Evolutionary conservation across 805 yeast genomes (phyloP), one percentile per base, ranked within the genome.

Genomic region (Vanderwaltozyma yarrowii): DNA sequence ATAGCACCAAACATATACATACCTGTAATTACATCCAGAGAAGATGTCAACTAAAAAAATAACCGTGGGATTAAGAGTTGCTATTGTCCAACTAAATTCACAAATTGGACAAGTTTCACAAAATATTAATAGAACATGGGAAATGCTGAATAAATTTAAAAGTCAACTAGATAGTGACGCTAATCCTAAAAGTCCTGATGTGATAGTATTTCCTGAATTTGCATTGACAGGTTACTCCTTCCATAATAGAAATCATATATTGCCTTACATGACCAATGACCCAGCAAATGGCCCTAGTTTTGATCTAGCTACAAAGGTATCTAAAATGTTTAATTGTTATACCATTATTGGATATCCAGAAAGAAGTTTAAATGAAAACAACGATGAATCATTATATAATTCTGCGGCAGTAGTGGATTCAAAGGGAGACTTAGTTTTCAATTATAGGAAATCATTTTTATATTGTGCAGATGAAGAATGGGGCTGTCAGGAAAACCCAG

Each of bases 321-420:
- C 88, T 2, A 45, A 50, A 33, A 58, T 52, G 32, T 71, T 65
- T 45, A 50, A 64, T 2, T 82, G 94, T 51, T 75, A 75, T 49
- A 80, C 92, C 0, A 65, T 87, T 4, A 62, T 85, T 9, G 96
- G 96, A 13, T 85, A 82, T 54, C 96, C 96, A 0, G 95, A 88
- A 59, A 35, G 46, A 28, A 14, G 10, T 21, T 23, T 28, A 1
- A 30, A 33, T 23, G 21, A 26, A 14, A n/a, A 16, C 3, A 19
- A 32, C n/a, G 36, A 36, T 3, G 58, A 38, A 10, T 30, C 26
- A 4, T 71, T 76, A 12, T 85, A 73, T 61, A 88, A 88, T 58
- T 73, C 92, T 6, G 88, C 88, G 0, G 62, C 75, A 28, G 69
- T 88, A 33, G 69, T 80, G 2, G 62, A 71, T 24, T 78, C 80